Base-by-base conservation (phyloP, 306 rosid species). In the Canavalia gladiata region DNA sequence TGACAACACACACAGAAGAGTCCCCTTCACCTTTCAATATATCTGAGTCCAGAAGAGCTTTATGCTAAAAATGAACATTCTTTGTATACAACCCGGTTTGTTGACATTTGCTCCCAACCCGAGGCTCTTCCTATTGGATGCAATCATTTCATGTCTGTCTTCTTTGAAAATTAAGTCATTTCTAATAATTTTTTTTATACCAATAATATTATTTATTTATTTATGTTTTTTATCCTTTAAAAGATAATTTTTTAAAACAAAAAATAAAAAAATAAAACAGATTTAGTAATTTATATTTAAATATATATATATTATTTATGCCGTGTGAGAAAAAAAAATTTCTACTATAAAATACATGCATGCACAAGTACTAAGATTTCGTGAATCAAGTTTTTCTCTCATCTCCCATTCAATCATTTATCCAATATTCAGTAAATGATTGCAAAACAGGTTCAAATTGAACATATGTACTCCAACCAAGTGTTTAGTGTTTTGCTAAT, bases 31-130 rank as follows among this genome's bases (percentile, higher is more conserved):
- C 70, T 58, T 68, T 82, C 55, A 82, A 34, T 54, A 7, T 9
- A 47, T 74, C 70, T 81, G 76, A 8, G 8, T 25, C 69, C 68
- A 41, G 12, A 84, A 80, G 18, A 80, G 18, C 71, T 78, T 85
- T 83, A 72, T 66, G 57, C 70, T 4, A 82, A 66, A 66, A 65
- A 60, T 65, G 33, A 60, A 33, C 72, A 77, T 77, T 72, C 83
- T 72, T 77, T 77, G 77, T 77, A 80, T 72, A 2, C 30, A 73
- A 74, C 37, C 86, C 29, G 5, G 57, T 31, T 50, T 76, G 1
- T 12, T 60, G 46, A 62, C 55, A 77, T 12, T 71, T 12, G 47
- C 12, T 46, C 37, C 35, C 39, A 68, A 45, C 56, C 9, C 41
- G 49, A 57, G 68, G 6, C 41, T 41, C 39, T 56, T 28, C 13